Conservation (phyloP, 257 asterid genomes). For the Solanum virginianum region DNA sequence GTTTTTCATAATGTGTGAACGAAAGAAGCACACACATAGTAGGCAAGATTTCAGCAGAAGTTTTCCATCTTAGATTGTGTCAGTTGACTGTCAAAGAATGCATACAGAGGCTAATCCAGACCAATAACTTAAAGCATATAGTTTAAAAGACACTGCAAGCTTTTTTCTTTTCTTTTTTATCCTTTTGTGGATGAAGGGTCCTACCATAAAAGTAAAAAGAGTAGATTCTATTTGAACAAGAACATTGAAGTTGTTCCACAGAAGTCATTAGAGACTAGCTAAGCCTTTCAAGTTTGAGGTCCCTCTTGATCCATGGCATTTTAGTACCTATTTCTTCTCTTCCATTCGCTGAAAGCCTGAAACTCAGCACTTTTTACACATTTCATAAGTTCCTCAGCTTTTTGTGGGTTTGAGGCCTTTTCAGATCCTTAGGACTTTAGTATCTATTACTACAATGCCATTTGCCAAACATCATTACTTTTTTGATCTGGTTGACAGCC, state of each 20-base stretch:
- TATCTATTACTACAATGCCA: neutral
- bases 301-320: neutral
- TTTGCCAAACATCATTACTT: neutral
- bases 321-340: slow-evolving; percentile 1
- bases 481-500: neutral
- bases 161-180: neutral
- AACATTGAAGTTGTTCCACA: neutral
- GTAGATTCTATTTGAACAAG: neutral
- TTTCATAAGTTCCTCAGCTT: neutral
- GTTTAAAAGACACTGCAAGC: neutral
- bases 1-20: neutral
- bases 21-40: neutral
- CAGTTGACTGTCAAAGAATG: neutral
- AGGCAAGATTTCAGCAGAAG: neutral
- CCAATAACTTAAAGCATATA: neutral
- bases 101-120: neutral
- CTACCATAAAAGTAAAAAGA: neutral
- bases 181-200: neutral
- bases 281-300: neutral
- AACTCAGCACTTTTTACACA: neutral
- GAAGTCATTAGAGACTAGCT: neutral
- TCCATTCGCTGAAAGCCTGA: neutral
- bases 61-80: neutral
- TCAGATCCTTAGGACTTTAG: neutral
- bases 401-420: neutral